Conservation (phyloP, 2,329 filamentous ascomycete species). For the Fusarium sp. region DNA sequence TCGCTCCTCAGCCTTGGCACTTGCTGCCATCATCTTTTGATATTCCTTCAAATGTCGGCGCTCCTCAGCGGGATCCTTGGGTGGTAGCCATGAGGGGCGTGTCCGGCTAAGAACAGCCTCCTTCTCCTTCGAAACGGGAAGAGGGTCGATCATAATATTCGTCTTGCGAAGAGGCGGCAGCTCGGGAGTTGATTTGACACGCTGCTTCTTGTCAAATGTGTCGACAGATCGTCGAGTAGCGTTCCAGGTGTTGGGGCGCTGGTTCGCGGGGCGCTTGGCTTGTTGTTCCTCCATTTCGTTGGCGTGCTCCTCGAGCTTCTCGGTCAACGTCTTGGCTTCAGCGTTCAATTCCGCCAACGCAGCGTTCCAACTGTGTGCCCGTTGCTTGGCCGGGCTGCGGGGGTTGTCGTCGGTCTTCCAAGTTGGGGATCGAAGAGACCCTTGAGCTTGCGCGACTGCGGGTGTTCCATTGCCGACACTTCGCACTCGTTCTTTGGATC, state of each 20-base stretch:
- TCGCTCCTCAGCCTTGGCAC: conserved; percentile 67
- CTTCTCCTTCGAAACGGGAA: conserved; percentile 87
- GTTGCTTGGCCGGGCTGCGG: conserved; percentile 58
- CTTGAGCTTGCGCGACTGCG: conserved; percentile 65
- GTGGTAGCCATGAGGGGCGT: conserved; percentile 83
- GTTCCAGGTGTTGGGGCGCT: conserved; percentile 55
- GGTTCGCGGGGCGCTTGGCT: conserved; percentile 42
- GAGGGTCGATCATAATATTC: conserved; percentile 84
- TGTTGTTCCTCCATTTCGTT: conserved; percentile 63
- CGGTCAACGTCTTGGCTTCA: conserved; percentile 79
- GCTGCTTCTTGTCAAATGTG: conserved; percentile 57
- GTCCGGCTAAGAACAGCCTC: conserved; percentile 84
- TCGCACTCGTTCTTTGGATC: conserved; percentile 61
- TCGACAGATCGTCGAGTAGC: conserved; percentile 47
- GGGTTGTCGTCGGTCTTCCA: conserved; percentile 60
- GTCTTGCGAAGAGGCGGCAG: conserved; percentile 75
- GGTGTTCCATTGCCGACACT: conserved; percentile 73
- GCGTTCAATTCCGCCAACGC: conserved; percentile 74
- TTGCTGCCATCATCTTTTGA: conserved; percentile 80
- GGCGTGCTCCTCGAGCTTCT: conserved; percentile 82
- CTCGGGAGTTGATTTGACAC: conserved; percentile 73
- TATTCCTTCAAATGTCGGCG: conserved; percentile 87
- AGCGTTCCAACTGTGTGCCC: conserved; percentile 79
- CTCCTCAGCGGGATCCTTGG: conserved; percentile 91
- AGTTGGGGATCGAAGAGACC: conserved; percentile 66